phyloP scores from a whole-genome alignment of 257 asterid genomes.

The Lavandula angustifolia region DNA sequence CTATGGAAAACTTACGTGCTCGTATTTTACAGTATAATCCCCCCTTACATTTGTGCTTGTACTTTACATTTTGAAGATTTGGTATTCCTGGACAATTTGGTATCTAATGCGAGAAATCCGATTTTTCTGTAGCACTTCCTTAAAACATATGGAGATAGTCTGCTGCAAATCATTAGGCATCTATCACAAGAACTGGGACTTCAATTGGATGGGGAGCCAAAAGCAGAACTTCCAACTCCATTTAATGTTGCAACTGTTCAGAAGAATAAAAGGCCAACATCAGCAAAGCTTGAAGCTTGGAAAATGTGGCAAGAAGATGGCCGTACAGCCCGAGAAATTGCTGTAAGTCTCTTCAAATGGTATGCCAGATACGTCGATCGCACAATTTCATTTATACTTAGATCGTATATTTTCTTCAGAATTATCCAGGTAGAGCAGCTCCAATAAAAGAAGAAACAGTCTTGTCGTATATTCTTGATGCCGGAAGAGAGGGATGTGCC shows the following conservation, averaged over 20 bases:
- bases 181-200: conserved; percentile 59
- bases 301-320: conserved; percentile 92
- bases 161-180: conserved; percentile 54
- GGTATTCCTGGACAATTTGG: not conserved
- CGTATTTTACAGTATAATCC: too few species aligned
- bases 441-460: conserved; percentile 84
- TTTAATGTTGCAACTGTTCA: conserved; percentile 37
- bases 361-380: conserved; percentile 4
- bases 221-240: conserved; percentile 43
- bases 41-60: conserved; percentile 19
- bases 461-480: conserved; percentile 68
- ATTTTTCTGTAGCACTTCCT: conserved; percentile 64
- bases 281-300: conserved; percentile 91
- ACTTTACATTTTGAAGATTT: conserved; percentile 1
- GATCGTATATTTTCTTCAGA: conserved; percentile 39
- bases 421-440: conserved; percentile 75
- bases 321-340: conserved; percentile 56
- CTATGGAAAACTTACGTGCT: too few species aligned
- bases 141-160: conserved; percentile 66
- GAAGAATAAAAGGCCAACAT: conserved; percentile 45
- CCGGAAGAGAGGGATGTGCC: conserved; percentile 69
- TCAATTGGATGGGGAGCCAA: conserved; percentile 60
- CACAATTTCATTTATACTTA: conserved; percentile 10
- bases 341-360: conserved; percentile 55
- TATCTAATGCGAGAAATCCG: conserved; percentile 37